A percentile compares a stretch with the other conserved stretches of the same genome.
Evolutionary conservation across 441 rosid genomes (phyloP).

Genomic region (Pelargonium australe): DNA sequence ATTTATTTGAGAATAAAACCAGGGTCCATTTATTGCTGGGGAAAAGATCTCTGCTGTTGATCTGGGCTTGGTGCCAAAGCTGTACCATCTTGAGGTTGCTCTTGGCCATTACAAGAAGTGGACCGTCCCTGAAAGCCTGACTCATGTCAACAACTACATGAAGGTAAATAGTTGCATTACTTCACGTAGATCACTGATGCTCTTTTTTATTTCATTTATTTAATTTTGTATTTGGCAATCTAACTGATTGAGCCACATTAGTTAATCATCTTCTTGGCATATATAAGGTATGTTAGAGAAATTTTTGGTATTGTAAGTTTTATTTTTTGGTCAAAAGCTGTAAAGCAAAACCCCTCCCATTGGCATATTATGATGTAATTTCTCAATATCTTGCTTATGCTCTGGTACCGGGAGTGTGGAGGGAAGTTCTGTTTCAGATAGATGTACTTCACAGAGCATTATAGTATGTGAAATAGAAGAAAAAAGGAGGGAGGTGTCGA

Average conservation of each 20-base stretch:
- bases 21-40: slow-evolving; percentile 83
- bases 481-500: background rate
- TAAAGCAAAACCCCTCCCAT: background rate
- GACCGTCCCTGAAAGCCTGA: slow-evolving; percentile 58
- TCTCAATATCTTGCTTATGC: background rate
- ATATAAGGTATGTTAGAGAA: background rate
- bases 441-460: background rate
- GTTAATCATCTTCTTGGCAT: background rate
- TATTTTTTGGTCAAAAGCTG: background rate
- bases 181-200: background rate
- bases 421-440: background rate
- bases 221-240: background rate
- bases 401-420: background rate
- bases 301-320: background rate
- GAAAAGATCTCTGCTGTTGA: slow-evolving; percentile 64
- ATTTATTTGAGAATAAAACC: slow-evolving; percentile 12
- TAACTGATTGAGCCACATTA: background rate
- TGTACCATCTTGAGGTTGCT: slow-evolving; percentile 70
- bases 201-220: background rate
- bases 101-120: slow-evolving; percentile 86
- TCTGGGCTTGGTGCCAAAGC: slow-evolving; percentile 80
- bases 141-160: slow-evolving; percentile 50
- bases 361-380: background rate
- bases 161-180: slow-evolving; percentile 30
- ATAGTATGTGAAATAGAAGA: background rate